Evolutionary conservation across 371 early-diverging fungal genomes (phyloP).

Genomic region (Parasitella parasitica): DNA sequence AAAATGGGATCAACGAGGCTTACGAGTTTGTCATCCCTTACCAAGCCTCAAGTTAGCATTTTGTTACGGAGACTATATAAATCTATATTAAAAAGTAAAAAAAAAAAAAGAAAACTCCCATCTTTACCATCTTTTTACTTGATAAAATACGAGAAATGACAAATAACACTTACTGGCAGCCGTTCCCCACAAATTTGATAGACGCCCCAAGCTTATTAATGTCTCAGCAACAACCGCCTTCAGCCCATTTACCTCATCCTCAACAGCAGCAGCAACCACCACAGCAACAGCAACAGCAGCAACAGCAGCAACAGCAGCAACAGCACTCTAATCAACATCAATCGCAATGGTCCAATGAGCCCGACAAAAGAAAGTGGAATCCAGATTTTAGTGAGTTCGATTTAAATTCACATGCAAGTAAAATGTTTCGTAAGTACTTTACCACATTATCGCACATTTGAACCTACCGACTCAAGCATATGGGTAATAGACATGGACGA

Average conservation of each 20-base stretch:
- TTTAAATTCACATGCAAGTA: slow-evolving; percentile 1
- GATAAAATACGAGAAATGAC: not conserved
- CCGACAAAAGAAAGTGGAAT: slow-evolving; percentile 11
- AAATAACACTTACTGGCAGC: slow-evolving; percentile 11
- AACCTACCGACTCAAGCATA: no score
- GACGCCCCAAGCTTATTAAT: not conserved
- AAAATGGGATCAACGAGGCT: not conserved
- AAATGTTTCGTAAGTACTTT: slow-evolving; percentile 5
- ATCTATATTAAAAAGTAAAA: not conserved
- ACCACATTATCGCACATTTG: not conserved
- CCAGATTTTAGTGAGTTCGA: slow-evolving; percentile 8
- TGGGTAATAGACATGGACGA: slow-evolving; percentile 11
- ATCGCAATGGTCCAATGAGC: slow-evolving; percentile 7
- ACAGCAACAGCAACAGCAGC: not conserved
- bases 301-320: slow-evolving; percentile 5
- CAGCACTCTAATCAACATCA: no score
- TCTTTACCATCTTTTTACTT: not conserved
- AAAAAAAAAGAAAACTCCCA: not conserved
- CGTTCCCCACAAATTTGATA: slow-evolving; percentile 2
- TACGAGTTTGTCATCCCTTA: not conserved
- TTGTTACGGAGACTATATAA: not conserved
- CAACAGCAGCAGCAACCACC: not conserved
- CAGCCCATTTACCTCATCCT: not conserved
- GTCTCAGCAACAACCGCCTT: not conserved
- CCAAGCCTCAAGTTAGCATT: not conserved